Percentiles rank a stretch among this genome's conserved stretches.
Evolutionary conservation across 225 moss, liverwort and hornwort genomes (phyloP).

Genomic region (Physcomitrium patens): DNA sequence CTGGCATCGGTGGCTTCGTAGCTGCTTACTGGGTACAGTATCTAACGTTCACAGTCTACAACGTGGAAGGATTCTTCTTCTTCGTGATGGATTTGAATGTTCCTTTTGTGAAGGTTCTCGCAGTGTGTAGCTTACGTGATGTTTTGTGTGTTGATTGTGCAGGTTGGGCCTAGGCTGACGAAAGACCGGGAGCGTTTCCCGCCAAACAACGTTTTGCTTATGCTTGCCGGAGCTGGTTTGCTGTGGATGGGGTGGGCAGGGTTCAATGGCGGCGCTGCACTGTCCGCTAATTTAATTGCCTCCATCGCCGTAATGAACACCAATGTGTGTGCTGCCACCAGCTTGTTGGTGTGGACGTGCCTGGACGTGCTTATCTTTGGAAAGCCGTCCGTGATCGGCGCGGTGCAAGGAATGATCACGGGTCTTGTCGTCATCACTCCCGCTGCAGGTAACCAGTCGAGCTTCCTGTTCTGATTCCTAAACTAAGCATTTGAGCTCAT

Average conservation of each 20-base stretch:
- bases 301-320: constrained; percentile 27
- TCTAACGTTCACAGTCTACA: too few species aligned
- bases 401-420: constrained; percentile 35
- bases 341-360: constrained; percentile 30
- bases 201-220: constrained; percentile 29
- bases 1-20: constrained; percentile 23
- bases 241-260: constrained; percentile 32
- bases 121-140: neutral
- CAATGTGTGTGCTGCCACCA: constrained; percentile 26
- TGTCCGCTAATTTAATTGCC: constrained; percentile 21
- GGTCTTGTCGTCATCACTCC: constrained; percentile 33
- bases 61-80: neutral
- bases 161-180: constrained; percentile 25
- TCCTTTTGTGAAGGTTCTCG: neutral
- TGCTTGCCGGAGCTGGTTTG: constrained; percentile 25
- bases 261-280: constrained; percentile 26
- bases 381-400: constrained; percentile 27
- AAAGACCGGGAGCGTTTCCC: constrained; percentile 28
- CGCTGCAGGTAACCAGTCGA: constrained; percentile 12
- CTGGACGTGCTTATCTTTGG: constrained; percentile 26
- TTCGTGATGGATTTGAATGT: neutral
- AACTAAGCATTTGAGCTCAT: neutral
- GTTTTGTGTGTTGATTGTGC: neutral
- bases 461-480: neutral
- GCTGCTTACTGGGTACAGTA: constrained; percentile 28